Base-by-base conservation (phyloP, 768 basidiomycete species). In the Lactifluus hygrophoroides region DNA sequence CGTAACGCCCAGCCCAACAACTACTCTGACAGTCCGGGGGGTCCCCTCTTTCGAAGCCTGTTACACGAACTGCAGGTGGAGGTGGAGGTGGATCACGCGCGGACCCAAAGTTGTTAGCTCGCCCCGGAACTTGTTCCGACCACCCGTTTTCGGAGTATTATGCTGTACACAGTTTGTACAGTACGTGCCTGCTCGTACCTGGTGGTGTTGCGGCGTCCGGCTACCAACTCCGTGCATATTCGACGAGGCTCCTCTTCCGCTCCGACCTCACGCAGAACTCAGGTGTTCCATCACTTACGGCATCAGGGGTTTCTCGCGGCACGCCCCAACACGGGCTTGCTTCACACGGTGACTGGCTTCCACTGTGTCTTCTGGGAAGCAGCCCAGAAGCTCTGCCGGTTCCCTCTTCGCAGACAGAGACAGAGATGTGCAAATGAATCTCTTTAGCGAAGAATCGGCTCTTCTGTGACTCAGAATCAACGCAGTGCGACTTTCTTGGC, bases 401-500 rank as follows among this genome's bases (percentile, higher is more conserved):
- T 28, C 34, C 14, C 37, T 53, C 34, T 13, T 51, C 43, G 16
- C n/a, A 34, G 10, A 11, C 16, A 14, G 8, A 37, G 17, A 47
- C 35, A 32, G 37, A 32, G n/a, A 57, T 42, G 35, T 27, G 11
- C 25, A 47, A 30, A 52, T 38, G 57, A 53, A 51, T 16, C 30
- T 42, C n/a, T n/a, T 52, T 45, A 27, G 32, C 40, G 4, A 35
- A 23, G 13, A 14, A 25, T 23, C 30, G 17, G 46, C 30, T 32
- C 51, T 48, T 58, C 51, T 38, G 40, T 48, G 38, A 47, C 37
- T 54, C 51, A 25, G 38, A 54, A 48, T 30, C 23, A 43, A 16
- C 14, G 4, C 28, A 40, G 27, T 30, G 46, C 10, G 7, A 5
- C 10, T 28, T 46, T 34, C 76, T 74, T 32, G 32, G 10, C 32